phyloP scores from a whole-genome alignment of 176 grass and related monocot species.

The Zoysia japonica region DNA sequence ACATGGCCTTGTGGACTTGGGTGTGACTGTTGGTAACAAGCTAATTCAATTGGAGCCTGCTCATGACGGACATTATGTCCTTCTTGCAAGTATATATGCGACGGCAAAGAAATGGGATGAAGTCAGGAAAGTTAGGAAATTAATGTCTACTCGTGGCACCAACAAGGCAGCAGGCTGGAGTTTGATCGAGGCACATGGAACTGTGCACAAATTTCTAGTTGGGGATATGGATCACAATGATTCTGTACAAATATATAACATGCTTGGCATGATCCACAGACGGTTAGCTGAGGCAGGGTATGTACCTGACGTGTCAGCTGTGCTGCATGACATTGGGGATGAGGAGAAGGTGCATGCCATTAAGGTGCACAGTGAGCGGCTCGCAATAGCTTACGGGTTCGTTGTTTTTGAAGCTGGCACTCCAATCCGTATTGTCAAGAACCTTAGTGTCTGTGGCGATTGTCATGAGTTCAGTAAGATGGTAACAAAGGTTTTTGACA shows the following conservation, averaged over 20 bases:
- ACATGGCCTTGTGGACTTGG: conserved; percentile 61
- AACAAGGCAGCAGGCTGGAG: conserved; percentile 71
- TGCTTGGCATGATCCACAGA: conserved; percentile 58
- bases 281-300: conserved; percentile 64
- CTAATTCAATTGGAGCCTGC: conserved; percentile 59
- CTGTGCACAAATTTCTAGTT: conserved; percentile 62
- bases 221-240: conserved; percentile 63
- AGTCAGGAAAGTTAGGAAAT: conserved; percentile 57
- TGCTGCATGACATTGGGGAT: conserved; percentile 72
- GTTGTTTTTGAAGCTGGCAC: conserved; percentile 45
- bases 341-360: conserved; percentile 67
- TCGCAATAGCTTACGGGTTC: conserved; percentile 70
- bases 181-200: conserved; percentile 60
- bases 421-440: conserved; percentile 73
- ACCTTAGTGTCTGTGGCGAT: conserved; percentile 43
- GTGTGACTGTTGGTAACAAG: conserved; percentile 56
- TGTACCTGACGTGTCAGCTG: conserved; percentile 56
- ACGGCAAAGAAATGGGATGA: conserved; percentile 72
- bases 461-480: no score
- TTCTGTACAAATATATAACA: conserved; percentile 52
- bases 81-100: conserved; percentile 63
- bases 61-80: conserved; percentile 72
- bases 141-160: conserved; percentile 59
- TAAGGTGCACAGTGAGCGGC: conserved; percentile 69
- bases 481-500: no score